Base-by-base conservation (phyloP, 2,329 filamentous ascomycete species). In the Lasiodiplodia gonubiensis region DNA sequence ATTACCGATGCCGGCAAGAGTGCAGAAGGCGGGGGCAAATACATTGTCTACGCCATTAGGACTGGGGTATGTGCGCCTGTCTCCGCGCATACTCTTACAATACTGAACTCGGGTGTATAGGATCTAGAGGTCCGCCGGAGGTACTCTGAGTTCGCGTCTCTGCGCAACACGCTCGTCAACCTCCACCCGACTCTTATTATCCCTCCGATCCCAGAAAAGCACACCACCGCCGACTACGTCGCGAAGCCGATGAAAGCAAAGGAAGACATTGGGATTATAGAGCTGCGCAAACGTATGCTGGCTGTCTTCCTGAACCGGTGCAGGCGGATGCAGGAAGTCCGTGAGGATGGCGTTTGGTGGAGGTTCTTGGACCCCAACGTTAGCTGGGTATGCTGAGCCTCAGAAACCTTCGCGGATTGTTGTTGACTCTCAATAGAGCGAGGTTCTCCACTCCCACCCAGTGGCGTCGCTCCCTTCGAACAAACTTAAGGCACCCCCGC, bases 191-290 rank as follows among this genome's bases (percentile, higher is more conserved):
- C 95, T 0, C 86, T 99, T 51, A 92, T 99, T 74, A 92, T 99
- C 64, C 96, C 95, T 8, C 95, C 95, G 3, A 99, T 99, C 74
- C 95, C 95, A 25, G 96, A 99, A 81, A 99, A 99, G 80, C 95
- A 99, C 79, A 95, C 93, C 54, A 97, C 99, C 91, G 94, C 94
- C 69, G 95, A 99, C 79, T 99, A 99, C 77, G 95, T 95, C 18
- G 94, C 96, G 33, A 98, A 97, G 74, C 95, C 96, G 1, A 99
- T 95, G 46, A 97, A 94, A 74, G 96, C 96, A 21, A 99, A 97
- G 79, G 94, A 99, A 79, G 96, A 99, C 77, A 90, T 93, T 68
- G 92, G 94, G 69, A 99, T 98, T 54, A 99, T 99, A 70, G 95
- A 99, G 76, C 83, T 98, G 71, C 88, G 95, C 68, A 98, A 98